phyloP scores from a whole-genome alignment of 306 rosid genomes.

The Ochetophila trinervis region DNA sequence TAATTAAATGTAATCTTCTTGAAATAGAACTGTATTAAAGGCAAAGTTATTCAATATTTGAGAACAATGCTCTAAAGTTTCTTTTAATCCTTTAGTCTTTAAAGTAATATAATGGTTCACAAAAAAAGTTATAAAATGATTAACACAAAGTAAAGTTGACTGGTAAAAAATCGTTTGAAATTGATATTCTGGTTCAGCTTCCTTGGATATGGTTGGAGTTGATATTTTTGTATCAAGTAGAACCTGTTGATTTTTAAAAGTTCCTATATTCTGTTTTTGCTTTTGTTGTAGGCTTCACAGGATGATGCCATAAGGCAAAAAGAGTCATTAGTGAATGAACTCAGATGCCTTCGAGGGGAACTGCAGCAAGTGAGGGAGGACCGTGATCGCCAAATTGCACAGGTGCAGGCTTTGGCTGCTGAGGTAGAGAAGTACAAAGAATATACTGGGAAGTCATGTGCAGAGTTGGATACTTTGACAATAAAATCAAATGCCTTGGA shows the following conservation, averaged over 20 bases:
- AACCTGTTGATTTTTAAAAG: slow-evolving; percentile 1
- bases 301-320: slow-evolving; percentile 63
- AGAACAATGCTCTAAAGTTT: no score
- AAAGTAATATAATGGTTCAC: no score
- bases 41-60: no score
- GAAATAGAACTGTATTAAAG: no score
- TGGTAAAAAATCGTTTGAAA: no score
- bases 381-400: slow-evolving; percentile 60
- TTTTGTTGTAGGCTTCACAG: slow-evolving; percentile 51
- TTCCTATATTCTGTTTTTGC: slow-evolving; percentile 10
- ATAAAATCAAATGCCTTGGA: slow-evolving; percentile 58
- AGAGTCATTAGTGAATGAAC: slow-evolving; percentile 45
- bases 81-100: no score
- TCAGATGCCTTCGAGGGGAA: slow-evolving; percentile 66
- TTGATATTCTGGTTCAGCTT: no score
- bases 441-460: slow-evolving; percentile 38
- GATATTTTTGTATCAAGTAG: no score
- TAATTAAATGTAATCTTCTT: no score
- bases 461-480: slow-evolving; percentile 59
- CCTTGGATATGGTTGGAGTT: no score
- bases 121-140: no score
- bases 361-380: slow-evolving; percentile 73
- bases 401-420: slow-evolving; percentile 46
- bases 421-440: slow-evolving; percentile 53
- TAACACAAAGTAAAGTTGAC: no score